Evolutionary conservation across 2,329 filamentous ascomycete genomes (phyloP), one percentile per base, ranked within the genome.

Genomic region (Rutstroemia sp.): DNA sequence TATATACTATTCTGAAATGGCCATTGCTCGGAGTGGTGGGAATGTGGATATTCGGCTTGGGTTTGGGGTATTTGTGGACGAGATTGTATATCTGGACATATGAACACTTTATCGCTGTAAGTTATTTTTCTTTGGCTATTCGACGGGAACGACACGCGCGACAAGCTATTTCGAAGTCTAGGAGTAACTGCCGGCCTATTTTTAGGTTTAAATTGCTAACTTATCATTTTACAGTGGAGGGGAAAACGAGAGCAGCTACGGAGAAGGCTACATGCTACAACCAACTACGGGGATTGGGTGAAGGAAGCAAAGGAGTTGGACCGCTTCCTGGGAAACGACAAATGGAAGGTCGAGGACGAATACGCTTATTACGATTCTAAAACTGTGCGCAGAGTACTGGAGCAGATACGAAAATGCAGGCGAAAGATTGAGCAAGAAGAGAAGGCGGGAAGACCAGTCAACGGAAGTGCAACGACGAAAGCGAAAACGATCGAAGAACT

Each of bases 1-100:
- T 96, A 10, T 99, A 99, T 71, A 83, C 82, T 1, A 71, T 99
- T 46, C 77, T 95, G 52, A 96, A 97, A 72, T 97, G 92, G 87
- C 94, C 94, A 2, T 80, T 99, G 63, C 77, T 99, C 37, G 71
- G 91, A 37, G 80, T 88, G 42, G 90, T 96, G 2, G 79, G 87
- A 48, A 82, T 84, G 10, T 97, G 92, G 91, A 82, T 99, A 49
- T 67, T 82, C 0, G 83, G 88, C 14, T 77, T 97, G 21, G 82
- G 84, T 54, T 69, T 85, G 12, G 79, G 83, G 16, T 99, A 99
- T 71, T 74, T 94, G 30, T 75, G 88, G 52, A 96, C 91, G 8
- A 79, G 94, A 42, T 73, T 92, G 59, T 99, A 99, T 74, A 94
- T 99, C 63, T 91, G 86, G 73, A 73, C 89, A 1, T 99, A 97